Evolutionary conservation across 352 stramenopile species (phyloP).

Genomic region (Blastocystis sp.): DNA sequence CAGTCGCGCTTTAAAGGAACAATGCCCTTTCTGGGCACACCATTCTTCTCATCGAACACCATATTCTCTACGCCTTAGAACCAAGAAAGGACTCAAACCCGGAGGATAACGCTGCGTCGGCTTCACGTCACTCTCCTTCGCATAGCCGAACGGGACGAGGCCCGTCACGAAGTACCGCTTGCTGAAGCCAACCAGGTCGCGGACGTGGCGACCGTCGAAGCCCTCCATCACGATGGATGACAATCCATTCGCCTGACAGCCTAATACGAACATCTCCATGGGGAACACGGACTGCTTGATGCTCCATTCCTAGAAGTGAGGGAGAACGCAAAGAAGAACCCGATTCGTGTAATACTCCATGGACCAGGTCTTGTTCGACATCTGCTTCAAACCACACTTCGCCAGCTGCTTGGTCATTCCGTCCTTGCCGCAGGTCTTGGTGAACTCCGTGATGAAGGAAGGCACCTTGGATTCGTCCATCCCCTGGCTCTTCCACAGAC

Average conservation of each 20-base stretch:
- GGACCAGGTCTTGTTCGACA: conserved; percentile 39
- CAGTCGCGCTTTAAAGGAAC: neutral
- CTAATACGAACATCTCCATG: conserved; percentile 48
- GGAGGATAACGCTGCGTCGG: conserved; percentile 42
- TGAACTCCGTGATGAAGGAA: neutral
- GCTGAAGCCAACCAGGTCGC: conserved; percentile 6
- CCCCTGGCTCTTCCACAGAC: conserved; percentile 15
- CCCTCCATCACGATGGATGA: conserved; percentile 51
- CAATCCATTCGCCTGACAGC: conserved; percentile 60
- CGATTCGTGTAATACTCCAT: conserved; percentile 59
- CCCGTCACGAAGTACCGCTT: conserved; percentile 59
- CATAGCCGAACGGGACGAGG: conserved; percentile 59
- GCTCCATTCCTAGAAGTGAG: conserved; percentile 55
- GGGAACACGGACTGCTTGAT: conserved; percentile 64
- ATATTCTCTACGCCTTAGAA: neutral
- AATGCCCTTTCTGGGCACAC: conserved; percentile 27
- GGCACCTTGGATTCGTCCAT: conserved; percentile 19
- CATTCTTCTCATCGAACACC: conserved; percentile 6
- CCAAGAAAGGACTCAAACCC: neutral
- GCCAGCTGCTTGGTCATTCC: neutral
- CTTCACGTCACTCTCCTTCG: conserved; percentile 17
- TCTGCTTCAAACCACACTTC: conserved; percentile 10
- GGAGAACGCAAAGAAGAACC: neutral
- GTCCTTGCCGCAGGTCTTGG: neutral
- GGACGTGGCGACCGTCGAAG: conserved; percentile 45